Conservation (phyloP, 2,329 filamentous ascomycete genomes). For the Fusarium xyrophilum region DNA sequence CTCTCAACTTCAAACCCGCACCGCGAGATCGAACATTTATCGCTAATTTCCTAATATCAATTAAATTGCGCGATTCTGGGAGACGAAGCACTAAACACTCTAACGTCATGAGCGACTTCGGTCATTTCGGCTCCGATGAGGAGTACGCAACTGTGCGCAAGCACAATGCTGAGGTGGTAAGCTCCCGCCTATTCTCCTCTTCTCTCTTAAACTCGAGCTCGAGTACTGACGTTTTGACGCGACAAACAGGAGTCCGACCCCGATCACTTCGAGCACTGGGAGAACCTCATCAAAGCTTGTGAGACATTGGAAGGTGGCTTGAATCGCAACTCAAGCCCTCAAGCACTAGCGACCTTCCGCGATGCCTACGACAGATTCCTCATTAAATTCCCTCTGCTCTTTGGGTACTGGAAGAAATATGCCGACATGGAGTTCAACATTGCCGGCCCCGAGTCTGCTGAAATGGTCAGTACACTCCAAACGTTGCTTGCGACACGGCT, state of each 20-base stretch:
- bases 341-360: constrained; percentile 86
- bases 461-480: constrained; percentile 73
- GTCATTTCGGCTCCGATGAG: constrained; percentile 75
- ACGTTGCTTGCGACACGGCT: not conserved
- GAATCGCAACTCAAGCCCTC: constrained; percentile 94
- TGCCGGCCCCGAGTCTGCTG: constrained; percentile 92
- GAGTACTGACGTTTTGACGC: constrained; percentile 31
- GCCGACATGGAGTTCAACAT: constrained; percentile 97
- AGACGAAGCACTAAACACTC: not conserved
- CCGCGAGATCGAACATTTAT: constrained; percentile 1
- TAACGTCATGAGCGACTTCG: constrained; percentile 72
- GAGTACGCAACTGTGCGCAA: constrained; percentile 84
- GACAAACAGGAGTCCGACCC: constrained; percentile 67
- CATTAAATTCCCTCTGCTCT: constrained; percentile 91
- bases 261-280: constrained; percentile 95
- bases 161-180: constrained; percentile 77
- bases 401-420: constrained; percentile 99
- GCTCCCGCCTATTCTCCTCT: constrained; percentile 18
- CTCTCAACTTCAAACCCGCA: constrained; percentile 22
- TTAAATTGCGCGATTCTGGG: constrained; percentile 20
- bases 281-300: constrained; percentile 83
- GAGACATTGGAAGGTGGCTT: constrained; percentile 90
- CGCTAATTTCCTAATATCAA: constrained; percentile 4
- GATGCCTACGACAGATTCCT: constrained; percentile 92
- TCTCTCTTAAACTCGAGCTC: not conserved